Conservation (phyloP, 495 filamentous ascomycete species). For the Penicillium goetzii region DNA sequence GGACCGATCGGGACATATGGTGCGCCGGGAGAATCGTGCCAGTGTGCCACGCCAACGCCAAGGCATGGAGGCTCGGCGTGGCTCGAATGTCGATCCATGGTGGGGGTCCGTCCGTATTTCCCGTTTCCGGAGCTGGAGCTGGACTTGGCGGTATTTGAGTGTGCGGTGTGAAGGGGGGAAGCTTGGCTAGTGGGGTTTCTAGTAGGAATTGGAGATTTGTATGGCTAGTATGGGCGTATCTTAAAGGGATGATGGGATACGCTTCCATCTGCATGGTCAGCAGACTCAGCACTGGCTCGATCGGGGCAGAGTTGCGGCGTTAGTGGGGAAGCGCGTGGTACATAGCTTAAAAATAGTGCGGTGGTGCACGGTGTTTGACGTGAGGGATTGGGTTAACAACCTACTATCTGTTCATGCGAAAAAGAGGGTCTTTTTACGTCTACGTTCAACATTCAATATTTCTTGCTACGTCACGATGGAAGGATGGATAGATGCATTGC, state of each 20-base stretch:
- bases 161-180: not conserved
- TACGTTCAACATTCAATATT: not conserved
- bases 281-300: not conserved
- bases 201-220: not conserved
- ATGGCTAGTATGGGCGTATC: not conserved
- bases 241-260: not conserved
- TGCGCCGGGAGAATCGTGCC: not conserved
- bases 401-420: too few relatives aligned
- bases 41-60: not conserved
- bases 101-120: not conserved
- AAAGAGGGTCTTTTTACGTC: too few relatives aligned
- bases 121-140: not conserved
- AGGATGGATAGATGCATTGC: not conserved
- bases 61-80: conserved; percentile 7
- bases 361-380: not conserved
- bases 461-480: not conserved
- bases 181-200: not conserved
- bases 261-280: not conserved
- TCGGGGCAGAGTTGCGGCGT: not conserved
- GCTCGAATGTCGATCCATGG: not conserved
- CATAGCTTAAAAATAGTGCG: conserved; percentile 2
- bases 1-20: not conserved
- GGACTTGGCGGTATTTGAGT: not conserved
- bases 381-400: not conserved
- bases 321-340: not conserved